Evolutionary conservation across 345 rosid genomes (phyloP).

Genomic region (Raphanus raphanistrum): DNA sequence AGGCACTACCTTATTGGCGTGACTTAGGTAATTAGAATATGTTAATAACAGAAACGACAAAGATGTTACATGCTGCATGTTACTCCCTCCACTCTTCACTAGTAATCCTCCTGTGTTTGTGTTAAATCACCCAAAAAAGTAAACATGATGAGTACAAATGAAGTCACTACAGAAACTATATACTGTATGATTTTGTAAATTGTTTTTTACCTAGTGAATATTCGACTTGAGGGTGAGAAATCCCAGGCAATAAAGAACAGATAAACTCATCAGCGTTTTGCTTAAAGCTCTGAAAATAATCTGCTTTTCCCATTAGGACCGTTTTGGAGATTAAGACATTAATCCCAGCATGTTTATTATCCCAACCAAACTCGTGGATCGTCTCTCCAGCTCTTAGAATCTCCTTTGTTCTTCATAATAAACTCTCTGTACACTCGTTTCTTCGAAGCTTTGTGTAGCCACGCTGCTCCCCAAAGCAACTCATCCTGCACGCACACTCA

Average conservation of each 20-base stretch:
- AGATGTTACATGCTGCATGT: constrained; percentile 96
- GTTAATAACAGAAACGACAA: constrained; percentile 75
- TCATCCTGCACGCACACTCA: constrained; percentile 60
- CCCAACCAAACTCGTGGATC: constrained; percentile 94
- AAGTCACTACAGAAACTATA: not conserved
- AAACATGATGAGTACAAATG: not conserved
- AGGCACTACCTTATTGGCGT: constrained; percentile 52
- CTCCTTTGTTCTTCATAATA: constrained; percentile 69
- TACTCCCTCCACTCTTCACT: constrained; percentile 89
- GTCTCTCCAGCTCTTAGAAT: constrained; percentile 75
- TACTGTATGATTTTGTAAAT: no score
- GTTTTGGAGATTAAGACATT: constrained; percentile 92
- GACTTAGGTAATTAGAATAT: constrained; percentile 76
- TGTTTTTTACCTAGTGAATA: constrained; percentile 73
- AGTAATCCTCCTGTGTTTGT: constrained; percentile 66
- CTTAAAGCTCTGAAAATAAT: constrained; percentile 74
- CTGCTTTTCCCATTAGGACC: constrained; percentile 87
- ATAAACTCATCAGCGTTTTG: constrained; percentile 89
- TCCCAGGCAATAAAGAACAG: constrained; percentile 87
- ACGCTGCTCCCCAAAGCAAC: constrained; percentile 93
- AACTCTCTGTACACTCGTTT: constrained; percentile 61
- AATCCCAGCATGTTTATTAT: constrained; percentile 91
- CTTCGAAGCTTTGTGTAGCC: constrained; percentile 91
- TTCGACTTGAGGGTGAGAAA: constrained; percentile 80
- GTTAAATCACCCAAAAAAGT: not conserved